A percentile compares a stretch with the other conserved stretches of the same genome.
phyloP scores from a whole-genome alignment of 805 yeast species.

The Sungouiella blattae region DNA sequence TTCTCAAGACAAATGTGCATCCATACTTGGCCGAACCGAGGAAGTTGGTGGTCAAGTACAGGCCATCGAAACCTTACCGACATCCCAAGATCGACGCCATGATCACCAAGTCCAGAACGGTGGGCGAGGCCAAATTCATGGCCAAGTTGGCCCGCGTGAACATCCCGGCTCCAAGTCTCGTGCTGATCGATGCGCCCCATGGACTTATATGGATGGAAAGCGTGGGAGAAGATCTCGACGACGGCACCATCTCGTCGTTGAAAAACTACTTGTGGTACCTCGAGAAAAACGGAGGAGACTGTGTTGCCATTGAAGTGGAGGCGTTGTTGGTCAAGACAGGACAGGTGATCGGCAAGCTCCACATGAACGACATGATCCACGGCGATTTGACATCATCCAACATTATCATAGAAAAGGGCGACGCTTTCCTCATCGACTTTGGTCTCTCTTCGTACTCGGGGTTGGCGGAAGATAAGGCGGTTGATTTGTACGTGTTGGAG shows the following conservation, averaged over 20 bases:
- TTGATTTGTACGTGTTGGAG: slow-evolving; percentile 92
- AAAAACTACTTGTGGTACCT: slow-evolving; percentile 72
- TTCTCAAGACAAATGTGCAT: slow-evolving; percentile 58
- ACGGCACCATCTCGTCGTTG: slow-evolving; percentile 56
- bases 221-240: slow-evolving; percentile 54
- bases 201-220: slow-evolving; percentile 90
- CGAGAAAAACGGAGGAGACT: slow-evolving; percentile 30
- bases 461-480: slow-evolving; percentile 89
- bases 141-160: slow-evolving; percentile 52
- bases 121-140: slow-evolving; percentile 79
- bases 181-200: slow-evolving; percentile 70
- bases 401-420: slow-evolving; percentile 47
- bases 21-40: slow-evolving; percentile 47
- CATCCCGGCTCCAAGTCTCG: slow-evolving; percentile 65
- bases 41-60: slow-evolving; percentile 60
- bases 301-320: slow-evolving; percentile 36
- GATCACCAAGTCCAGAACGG: slow-evolving; percentile 76
- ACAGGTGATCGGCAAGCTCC: slow-evolving; percentile 62
- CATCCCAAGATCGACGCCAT: slow-evolving; percentile 76
- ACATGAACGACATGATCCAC: slow-evolving; percentile 75
- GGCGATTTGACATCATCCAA: slow-evolving; percentile 95
- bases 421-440: slow-evolving; percentile 79
- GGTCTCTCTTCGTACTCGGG: slow-evolving; percentile 79
- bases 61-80: slow-evolving; percentile 90
- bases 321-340: slow-evolving; percentile 52